phyloP scores from a whole-genome alignment of 192 early-diverging fungal species.

The Podila horticola region DNA sequence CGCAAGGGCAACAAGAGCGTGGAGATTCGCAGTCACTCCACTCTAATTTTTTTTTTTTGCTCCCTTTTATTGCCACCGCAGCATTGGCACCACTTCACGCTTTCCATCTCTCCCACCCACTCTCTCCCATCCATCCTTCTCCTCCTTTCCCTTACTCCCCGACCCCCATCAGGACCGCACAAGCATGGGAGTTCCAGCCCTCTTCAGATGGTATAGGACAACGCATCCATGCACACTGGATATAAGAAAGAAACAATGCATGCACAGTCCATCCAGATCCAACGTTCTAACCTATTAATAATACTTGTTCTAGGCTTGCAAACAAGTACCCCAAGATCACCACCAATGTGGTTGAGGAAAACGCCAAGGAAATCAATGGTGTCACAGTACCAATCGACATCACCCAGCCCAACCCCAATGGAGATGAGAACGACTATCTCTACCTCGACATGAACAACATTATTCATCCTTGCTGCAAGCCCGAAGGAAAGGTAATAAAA shows the following conservation, averaged over 20 bases:
- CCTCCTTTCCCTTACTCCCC: background rate
- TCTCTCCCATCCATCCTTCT: background rate
- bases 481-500: constrained; percentile 69
- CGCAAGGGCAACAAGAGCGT: background rate
- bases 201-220: constrained; percentile 65
- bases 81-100: background rate
- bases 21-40: background rate
- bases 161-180: background rate
- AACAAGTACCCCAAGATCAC: constrained; percentile 82
- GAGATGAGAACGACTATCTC: constrained; percentile 92
- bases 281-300: constrained; percentile 19
- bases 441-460: constrained; percentile 99
- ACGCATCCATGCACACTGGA: background rate
- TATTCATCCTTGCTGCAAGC: constrained; percentile 88
- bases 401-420: constrained; percentile 91
- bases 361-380: constrained; percentile 75
- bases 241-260: background rate
- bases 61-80: background rate
- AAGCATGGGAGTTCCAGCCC: constrained; percentile 84
- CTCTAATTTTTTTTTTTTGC: background rate
- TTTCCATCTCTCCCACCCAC: background rate
- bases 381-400: constrained; percentile 85
- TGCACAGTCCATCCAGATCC: constrained; percentile 1
- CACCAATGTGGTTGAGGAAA: constrained; percentile 78
- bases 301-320: constrained; percentile 63